Evolutionary conservation across 2,329 filamentous ascomycete species (phyloP), one percentile per base, ranked within the genome.

Genomic region (Boeremia lycopersici): DNA sequence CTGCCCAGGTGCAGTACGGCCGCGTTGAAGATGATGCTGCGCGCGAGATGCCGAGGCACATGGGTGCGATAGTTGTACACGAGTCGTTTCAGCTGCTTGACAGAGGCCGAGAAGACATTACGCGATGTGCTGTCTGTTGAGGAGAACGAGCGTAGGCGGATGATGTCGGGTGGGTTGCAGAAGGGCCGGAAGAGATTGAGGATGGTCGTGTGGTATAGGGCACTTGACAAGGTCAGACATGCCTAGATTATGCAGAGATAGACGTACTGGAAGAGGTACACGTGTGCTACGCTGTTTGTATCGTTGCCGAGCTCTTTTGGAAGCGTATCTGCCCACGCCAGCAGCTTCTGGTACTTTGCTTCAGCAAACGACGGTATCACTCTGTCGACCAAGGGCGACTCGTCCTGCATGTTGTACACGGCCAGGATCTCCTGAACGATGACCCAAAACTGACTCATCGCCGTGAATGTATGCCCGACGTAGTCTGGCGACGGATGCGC

Each of bases 71-170:
- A 48, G 34, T 31, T 44, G 40, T 48, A 53, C 2, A 53, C 25
- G 13, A 53, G 38, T 4, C 33, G 40, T 38, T 53, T 53, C 11
- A 53, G 35, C 15, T 57, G 53, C 13, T 53, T 48, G n/a, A 57
- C 17, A 5, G 44, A 45, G 1, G 48, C 48, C 1, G 43, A 29
- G 34, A 48, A 53, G 13, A 48, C n/a, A 12, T 15, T 19, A 12
- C 34, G 28, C 4, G 48, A 48, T 7, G 48, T 41, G 25, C 30
- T 45, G 23, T 53, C 29, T 3, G 13, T 4, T 3, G 42, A 57
- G 8, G 31, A 43, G 28, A 53, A 48, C 3, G 40, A 57, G 23
- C 44, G 48, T 11, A 57, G 23, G 4, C 44, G 34, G n/a, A 52
- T 44, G 29, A 26, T 36, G 3, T 35, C 28, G 1, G 43, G 23